Percentiles rank a stretch among this genome's conserved stretches.
Evolutionary conservation across 805 yeast species (phyloP).

Genomic region (Candida hispaniensis): DNA sequence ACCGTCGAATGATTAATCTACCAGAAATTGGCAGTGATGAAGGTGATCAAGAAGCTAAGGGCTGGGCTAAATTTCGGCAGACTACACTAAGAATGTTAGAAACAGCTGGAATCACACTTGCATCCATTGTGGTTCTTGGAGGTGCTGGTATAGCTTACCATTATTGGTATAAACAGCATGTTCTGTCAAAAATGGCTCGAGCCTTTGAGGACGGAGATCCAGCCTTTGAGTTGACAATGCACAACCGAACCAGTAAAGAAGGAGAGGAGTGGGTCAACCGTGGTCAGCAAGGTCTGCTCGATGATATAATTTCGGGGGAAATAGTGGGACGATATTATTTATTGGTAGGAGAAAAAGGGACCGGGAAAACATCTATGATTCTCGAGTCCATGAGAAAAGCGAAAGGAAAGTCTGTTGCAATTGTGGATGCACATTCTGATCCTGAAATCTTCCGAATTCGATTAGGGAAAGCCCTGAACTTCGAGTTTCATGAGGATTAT

Average conservation of each 20-base stretch:
- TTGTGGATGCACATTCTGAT: slow-evolving; percentile 75
- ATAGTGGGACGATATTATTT: slow-evolving; percentile 58
- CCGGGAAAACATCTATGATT: slow-evolving; percentile 71
- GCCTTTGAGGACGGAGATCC: slow-evolving; percentile 64
- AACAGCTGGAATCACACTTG: slow-evolving; percentile 60
- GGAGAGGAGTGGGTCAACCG: slow-evolving; percentile 54
- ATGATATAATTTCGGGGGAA: slow-evolving; percentile 56
- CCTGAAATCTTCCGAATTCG: slow-evolving; percentile 72
- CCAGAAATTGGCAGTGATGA: slow-evolving; percentile 14
- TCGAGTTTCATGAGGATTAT: slow-evolving; percentile 68
- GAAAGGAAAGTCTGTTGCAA: slow-evolving; percentile 52
- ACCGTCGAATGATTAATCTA: neutral
- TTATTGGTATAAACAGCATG: slow-evolving; percentile 46
- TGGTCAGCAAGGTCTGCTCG: slow-evolving; percentile 53
- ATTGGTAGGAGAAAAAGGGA: slow-evolving; percentile 75
- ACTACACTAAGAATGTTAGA: slow-evolving; percentile 31
- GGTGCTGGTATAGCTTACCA: slow-evolving; percentile 67
- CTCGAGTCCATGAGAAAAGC: slow-evolving; percentile 58
- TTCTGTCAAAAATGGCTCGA: slow-evolving; percentile 48
- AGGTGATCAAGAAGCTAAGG: slow-evolving; percentile 15
- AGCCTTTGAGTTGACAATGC: slow-evolving; percentile 49
- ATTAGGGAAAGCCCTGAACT: slow-evolving; percentile 64
- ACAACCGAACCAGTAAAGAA: slow-evolving; percentile 24
- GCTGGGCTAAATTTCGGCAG: slow-evolving; percentile 14
- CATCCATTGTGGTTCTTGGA: slow-evolving; percentile 58